Evolutionary conservation across 192 early-diverging fungal species (phyloP).

Genomic region (Lobulomyces angularis): DNA sequence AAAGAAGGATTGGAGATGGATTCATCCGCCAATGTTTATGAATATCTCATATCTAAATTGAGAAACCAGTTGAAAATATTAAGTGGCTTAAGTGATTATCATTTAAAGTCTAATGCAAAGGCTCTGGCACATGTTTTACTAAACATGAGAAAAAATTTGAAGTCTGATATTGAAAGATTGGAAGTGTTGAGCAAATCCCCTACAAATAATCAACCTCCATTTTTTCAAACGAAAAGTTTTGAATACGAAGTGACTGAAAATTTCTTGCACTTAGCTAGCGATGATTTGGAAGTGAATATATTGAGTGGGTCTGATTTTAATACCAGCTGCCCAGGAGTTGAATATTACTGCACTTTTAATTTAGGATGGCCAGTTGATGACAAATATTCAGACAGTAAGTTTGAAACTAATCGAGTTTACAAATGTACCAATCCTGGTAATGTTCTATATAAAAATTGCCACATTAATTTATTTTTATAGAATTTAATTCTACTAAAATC

Average conservation of each 20-base stretch:
- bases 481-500: constrained; percentile 36
- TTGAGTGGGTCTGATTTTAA: constrained; percentile 41
- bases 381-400: constrained; percentile 44
- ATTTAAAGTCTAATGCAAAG: constrained; percentile 35
- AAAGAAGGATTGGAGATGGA: too few species aligned
- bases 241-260: constrained; percentile 35
- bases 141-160: constrained; percentile 43
- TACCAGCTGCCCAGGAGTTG: constrained; percentile 37
- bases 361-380: constrained; percentile 61
- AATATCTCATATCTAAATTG: too few species aligned
- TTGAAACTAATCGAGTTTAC: constrained; percentile 37
- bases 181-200: constrained; percentile 20
- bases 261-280: constrained; percentile 40
- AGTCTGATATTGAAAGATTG: constrained; percentile 38
- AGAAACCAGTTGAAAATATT: too few species aligned
- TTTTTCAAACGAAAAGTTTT: constrained; percentile 45
- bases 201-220: constrained; percentile 25
- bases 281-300: constrained; percentile 56
- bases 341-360: constrained; percentile 58
- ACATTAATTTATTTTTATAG: constrained; percentile 16
- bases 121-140: constrained; percentile 36
- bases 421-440: constrained; percentile 39
- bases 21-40: too few species aligned
- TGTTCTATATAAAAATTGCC: not conserved
- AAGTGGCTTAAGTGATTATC: too few species aligned